Base-by-base conservation (phyloP, 306 rosid genomes). In the Sicyos edulis region DNA sequence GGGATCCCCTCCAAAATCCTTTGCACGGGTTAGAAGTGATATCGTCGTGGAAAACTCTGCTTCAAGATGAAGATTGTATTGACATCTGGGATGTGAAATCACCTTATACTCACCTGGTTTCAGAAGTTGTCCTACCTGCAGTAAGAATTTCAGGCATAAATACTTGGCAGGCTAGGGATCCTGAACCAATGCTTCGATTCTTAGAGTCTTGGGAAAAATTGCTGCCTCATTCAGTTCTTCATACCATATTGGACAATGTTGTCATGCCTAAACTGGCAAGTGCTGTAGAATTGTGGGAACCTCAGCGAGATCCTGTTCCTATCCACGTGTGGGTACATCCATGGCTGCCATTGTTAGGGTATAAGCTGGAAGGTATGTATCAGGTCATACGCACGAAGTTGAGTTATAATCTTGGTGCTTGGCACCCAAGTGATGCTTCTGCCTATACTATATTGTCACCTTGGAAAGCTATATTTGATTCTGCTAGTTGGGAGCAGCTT, bases 291-390 rank as follows among this genome's bases (percentile, higher is more conserved):
- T 74, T 86, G 37, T 93, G 99, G 97, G 97, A 93, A 70, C 99
- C 97, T 11, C 96, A 86, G 69, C 95, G 82, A 24, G 95, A 93
- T 80, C 87, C 95, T 54, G 85, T 93, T 83, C 96, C 96, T 68
- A 91, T 89, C 74, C 99, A 91, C 76, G 85, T 85, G 9, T 93
- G 97, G 97, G 88, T 93, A 74, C 99, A 93, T 83, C 97, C 97
- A 42, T 93, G 97, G 99, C 83, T 93, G 32, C 97, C 88, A n/a
- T 68, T 85, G 79, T 76, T 93, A 74, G 97, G 96, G 45, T 80
- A 83, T 82, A 89, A 84, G 79, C 74, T 93, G 83, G 95, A 93
- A 83, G 88, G 86, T 22, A 79, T 89, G 59, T 93, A 83, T 78
- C 91, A 86, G 72, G 84, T 74, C 50, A 89, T 93, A 76, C 95